phyloP scores from a whole-genome alignment of 1,284 basidiomycete species.

The Austropuccinia psidii region DNA sequence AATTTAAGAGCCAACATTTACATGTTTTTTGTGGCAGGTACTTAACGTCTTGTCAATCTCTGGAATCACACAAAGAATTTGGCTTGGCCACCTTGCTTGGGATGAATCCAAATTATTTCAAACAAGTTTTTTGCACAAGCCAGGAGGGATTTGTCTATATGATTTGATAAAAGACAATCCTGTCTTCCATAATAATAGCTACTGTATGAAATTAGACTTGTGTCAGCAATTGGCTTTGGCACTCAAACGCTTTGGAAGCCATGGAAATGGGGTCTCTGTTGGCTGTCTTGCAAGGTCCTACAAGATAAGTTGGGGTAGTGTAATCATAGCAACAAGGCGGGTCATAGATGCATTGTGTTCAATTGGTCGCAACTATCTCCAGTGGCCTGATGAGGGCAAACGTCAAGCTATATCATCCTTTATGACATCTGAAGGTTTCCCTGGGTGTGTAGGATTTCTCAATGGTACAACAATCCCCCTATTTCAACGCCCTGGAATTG shows the following conservation, averaged over 20 bases:
- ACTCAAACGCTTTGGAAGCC: not conserved
- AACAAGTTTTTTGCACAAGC: too few species aligned
- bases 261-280: not conserved
- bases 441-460: not conserved
- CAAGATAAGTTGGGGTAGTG: not conserved
- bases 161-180: too few species aligned
- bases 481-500: not conserved
- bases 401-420: not conserved
- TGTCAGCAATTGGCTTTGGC: not conserved
- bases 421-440: not conserved
- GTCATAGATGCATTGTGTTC: not conserved
- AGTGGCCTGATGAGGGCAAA: not conserved
- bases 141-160: too few species aligned
- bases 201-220: not conserved
- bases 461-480: constrained; percentile 9
- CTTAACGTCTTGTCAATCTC: too few species aligned
- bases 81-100: too few species aligned
- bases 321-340: not conserved
- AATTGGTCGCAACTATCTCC: too few species aligned
- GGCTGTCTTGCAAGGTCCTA: not conserved
- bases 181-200: not conserved
- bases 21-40: too few species aligned
- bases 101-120: too few species aligned
- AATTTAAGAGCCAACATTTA: too few species aligned
- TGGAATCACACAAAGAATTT: too few species aligned